Evolutionary conservation across 1,139 yeast species (phyloP), one percentile per base, ranked within the genome.

Genomic region (Scheffersomyces cryptocercus): DNA sequence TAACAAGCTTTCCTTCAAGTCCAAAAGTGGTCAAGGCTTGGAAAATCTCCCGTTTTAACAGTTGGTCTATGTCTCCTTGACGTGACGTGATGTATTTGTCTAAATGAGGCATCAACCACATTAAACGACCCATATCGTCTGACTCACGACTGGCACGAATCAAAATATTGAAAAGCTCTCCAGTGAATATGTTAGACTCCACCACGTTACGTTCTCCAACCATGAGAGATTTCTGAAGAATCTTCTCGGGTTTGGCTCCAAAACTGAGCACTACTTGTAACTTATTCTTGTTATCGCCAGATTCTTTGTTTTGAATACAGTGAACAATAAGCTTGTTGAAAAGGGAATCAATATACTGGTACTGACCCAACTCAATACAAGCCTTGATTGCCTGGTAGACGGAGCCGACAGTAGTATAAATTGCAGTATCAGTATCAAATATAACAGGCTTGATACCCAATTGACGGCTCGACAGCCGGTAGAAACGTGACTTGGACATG

Each of bases 21-120:
- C 58, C 56, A 40, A 53, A 51, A 31, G 46, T 44, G 14, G 33
- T 37, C 45, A 53, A 50, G 4, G 53, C 42, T 3, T 45, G 36
- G 30, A 44, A 53, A 2, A 53, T 50, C 24, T 43, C 45, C 14
- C 35, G 29, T 9, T 47, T 45, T 35, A 52, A 43, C 37, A 24
- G 20, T 9, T 15, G 20, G 24, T 14, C 35, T n/a, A 31, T 31
- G 11, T 13, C 24, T 14, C 20, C 35, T 14, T 11, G 29, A 28
- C 47, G 42, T 0, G 28, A 16, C 20, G 48, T 48, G 4, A 70
- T 43, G 40, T 53, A 69, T n/a, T 51, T 49, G 45, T 71, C 75
- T 41, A 71, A 54, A 49, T 67, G 66, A 2, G 74, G 75, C 26
- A 67, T 54, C 12, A 70, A 43, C 77, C 77, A 71, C 64, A 69